Conservation (phyloP, 352 stramenopile genomes). For the Pythium phragmiticola region DNA sequence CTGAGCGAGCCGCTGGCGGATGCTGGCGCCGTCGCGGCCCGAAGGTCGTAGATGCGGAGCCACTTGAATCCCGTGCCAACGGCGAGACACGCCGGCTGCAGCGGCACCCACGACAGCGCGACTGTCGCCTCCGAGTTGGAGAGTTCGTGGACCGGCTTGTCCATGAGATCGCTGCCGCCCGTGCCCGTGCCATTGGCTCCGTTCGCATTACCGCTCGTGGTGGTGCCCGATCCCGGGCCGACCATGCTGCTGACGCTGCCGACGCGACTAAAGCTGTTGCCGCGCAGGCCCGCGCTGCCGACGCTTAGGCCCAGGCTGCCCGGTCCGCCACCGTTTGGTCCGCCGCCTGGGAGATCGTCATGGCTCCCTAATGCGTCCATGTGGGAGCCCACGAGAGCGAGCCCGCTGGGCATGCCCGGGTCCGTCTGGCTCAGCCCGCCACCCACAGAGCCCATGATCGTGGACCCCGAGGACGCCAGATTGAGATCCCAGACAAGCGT, state of each 20-base stretch:
- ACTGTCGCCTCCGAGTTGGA: constrained; percentile 84
- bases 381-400: constrained; percentile 23
- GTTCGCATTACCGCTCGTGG: neutral
- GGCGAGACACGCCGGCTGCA: constrained; percentile 74
- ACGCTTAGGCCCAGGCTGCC: constrained; percentile 12
- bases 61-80: constrained; percentile 88
- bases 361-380: constrained; percentile 17
- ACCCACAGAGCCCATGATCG: constrained; percentile 25
- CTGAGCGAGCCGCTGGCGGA: constrained; percentile 57
- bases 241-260: constrained; percentile 4
- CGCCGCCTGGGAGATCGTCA: constrained; percentile 16
- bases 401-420: neutral
- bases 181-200: neutral
- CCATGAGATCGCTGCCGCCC: constrained; percentile 30
- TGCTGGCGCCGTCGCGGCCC: constrained; percentile 38
- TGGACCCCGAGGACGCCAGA: constrained; percentile 30
- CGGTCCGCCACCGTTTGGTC: neutral
- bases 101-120: constrained; percentile 80
- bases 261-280: constrained; percentile 7
- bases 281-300: constrained; percentile 6
- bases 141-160: constrained; percentile 75
- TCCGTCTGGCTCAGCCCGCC: constrained; percentile 8
- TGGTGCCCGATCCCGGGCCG: too few relatives aligned
- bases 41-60: constrained; percentile 82
- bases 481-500: constrained; percentile 86